These are phyloP conservation scores for Sequoiadendron giganteum DNA, from an alignment of 75 land plant genomes.

Conservation along the genomic window DNA sequence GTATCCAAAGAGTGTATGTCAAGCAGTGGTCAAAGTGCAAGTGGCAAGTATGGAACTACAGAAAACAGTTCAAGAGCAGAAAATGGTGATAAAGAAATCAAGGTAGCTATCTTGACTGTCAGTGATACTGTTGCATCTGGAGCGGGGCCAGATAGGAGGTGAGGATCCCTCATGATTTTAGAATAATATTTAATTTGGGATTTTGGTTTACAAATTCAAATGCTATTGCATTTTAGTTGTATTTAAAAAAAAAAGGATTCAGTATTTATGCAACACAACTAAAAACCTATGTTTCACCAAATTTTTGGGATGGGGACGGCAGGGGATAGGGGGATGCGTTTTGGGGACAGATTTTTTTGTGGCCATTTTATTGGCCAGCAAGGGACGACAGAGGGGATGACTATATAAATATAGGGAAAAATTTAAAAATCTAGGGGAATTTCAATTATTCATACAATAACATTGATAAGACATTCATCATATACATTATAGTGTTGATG, in stretches of 20 bases:
- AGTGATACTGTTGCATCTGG: constrained; percentile 98
- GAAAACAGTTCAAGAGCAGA: constrained; percentile 2
- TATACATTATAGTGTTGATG: no score
- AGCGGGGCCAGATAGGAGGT: constrained; percentile 91
- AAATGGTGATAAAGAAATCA: constrained; percentile 21
- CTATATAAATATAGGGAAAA: no score
- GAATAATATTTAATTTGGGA: not conserved
- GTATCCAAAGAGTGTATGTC: not conserved
- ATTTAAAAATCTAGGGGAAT: not conserved
- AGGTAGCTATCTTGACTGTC: constrained; percentile 89
- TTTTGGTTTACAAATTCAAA: not conserved
- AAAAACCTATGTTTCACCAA: not conserved
- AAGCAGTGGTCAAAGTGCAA: not conserved
- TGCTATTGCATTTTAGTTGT: not conserved
- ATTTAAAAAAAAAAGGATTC: not conserved
- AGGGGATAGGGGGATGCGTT: not conserved
- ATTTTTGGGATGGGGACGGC: no score
- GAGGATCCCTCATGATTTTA: constrained; percentile 7
- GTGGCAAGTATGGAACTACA: not conserved
- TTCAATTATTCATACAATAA: no score
- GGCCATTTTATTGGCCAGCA: no score
- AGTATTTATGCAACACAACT: not conserved
- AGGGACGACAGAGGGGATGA: no score
- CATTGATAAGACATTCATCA: no score
- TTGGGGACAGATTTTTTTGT: no score